Evolutionary conservation across 495 filamentous ascomycete genomes (phyloP).

Genomic region (Trichoderma parareesei): DNA sequence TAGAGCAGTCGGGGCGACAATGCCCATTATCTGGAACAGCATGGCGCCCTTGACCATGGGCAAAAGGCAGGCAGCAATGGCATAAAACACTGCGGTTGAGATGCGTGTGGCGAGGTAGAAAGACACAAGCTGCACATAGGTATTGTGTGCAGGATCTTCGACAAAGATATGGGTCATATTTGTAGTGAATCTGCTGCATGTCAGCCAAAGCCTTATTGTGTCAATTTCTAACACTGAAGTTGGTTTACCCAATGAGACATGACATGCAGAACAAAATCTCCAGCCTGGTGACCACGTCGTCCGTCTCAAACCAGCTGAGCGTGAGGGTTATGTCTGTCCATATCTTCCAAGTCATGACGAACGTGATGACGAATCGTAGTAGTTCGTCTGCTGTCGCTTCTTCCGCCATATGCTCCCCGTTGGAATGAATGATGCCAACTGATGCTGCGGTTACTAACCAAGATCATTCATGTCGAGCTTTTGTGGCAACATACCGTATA

Average conservation of each 20-base stretch:
- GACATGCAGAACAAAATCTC: constrained; percentile 46
- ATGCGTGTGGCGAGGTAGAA: constrained; percentile 49
- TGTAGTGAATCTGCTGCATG: constrained; percentile 36
- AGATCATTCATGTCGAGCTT: background rate
- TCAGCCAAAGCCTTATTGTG: background rate
- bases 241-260: constrained; percentile 39
- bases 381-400: constrained; percentile 40
- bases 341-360: constrained; percentile 52
- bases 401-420: constrained; percentile 48
- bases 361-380: constrained; percentile 45
- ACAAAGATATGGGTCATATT: constrained; percentile 47
- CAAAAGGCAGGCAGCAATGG: constrained; percentile 34
- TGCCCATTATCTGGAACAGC: constrained; percentile 32
- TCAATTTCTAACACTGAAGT: background rate
- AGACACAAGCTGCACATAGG: constrained; percentile 43
- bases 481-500: constrained; percentile 22
- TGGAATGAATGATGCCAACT: constrained; percentile 55
- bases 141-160: constrained; percentile 21
- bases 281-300: constrained; percentile 48
- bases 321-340: constrained; percentile 47
- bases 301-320: constrained; percentile 49
- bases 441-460: constrained; percentile 20
- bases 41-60: constrained; percentile 48
- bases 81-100: constrained; percentile 37
- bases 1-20: constrained; percentile 32